A percentile compares a stretch with the other conserved stretches of the same genome.
phyloP scores from a whole-genome alignment of 306 rosid genomes.

The Medicago arabica region DNA sequence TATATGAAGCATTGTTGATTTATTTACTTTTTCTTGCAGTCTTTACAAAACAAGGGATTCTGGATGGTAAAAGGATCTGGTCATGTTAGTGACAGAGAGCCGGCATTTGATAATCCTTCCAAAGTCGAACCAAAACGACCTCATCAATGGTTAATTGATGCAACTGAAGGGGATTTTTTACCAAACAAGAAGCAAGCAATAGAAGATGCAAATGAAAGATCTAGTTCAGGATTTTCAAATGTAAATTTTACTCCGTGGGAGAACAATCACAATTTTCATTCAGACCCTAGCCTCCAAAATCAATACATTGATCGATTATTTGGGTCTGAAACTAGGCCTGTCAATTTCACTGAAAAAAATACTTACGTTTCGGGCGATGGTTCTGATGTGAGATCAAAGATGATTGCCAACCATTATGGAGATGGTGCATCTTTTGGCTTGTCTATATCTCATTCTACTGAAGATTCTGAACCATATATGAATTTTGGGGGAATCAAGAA shows the following conservation, averaged over 20 bases:
- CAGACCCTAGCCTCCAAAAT: slow-evolving; percentile 64
- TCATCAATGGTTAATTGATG: slow-evolving; percentile 78
- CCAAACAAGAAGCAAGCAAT: slow-evolving; percentile 80
- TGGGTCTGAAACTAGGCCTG: slow-evolving; percentile 67
- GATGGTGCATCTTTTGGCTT: slow-evolving; percentile 62
- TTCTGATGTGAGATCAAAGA: slow-evolving; percentile 61
- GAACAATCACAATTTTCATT: slow-evolving; percentile 58
- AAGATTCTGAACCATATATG: slow-evolving; percentile 63
- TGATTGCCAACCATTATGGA: slow-evolving; percentile 58
- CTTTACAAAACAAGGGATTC: slow-evolving; percentile 74
- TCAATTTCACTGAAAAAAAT: slow-evolving; percentile 57
- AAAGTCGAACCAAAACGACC: slow-evolving; percentile 74
- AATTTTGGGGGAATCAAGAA: slow-evolving; percentile 63
- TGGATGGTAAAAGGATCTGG: slow-evolving; percentile 69
- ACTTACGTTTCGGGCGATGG: slow-evolving; percentile 54
- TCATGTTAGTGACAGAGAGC: slow-evolving; percentile 56
- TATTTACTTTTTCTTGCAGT: slow-evolving; percentile 41
- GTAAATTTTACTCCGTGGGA: slow-evolving; percentile 68
- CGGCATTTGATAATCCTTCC: slow-evolving; percentile 58
- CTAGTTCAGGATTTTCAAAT: slow-evolving; percentile 63
- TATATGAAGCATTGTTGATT: slow-evolving; percentile 27
- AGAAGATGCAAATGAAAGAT: slow-evolving; percentile 62
- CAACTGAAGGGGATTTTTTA: slow-evolving; percentile 60
- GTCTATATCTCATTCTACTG: slow-evolving; percentile 65
- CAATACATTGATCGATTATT: slow-evolving; percentile 64